Base-by-base conservation (phyloP, 2,329 filamentous ascomycete genomes). In the Onygenales sp. region DNA sequence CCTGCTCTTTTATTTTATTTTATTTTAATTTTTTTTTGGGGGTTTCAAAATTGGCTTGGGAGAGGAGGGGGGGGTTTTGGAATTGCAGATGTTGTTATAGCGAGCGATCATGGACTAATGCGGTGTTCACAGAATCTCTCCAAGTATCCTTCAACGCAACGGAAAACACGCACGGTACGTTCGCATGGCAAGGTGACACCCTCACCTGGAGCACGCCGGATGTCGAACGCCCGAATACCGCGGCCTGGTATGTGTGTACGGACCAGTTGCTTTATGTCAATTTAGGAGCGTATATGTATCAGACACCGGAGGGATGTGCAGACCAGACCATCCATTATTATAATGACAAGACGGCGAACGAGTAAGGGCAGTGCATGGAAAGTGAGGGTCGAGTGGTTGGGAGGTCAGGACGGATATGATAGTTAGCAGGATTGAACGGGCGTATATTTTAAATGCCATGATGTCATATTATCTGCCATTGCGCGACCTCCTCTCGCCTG, bases 191-290 rank as follows among this genome's bases (percentile, higher is more conserved):
- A 17, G 48, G 80, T n/a, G 80, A 83, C 63, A 74, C 78, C 2
- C 62, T 83, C 36, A 77, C 76, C 9, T 83, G 80, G 81, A 72
- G 65, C 51, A 71, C 70, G 11, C 62, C 72, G 1, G 73, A 71
- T 27, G 65, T 83, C 36, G 66, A 68, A 48, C 64, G 80, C 37
- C 79, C 78, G 49, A 84, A 83, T 61, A 61, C 73, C 44, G 77
- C 74, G 17, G 80, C 81, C 1, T 84, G 80, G 79, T 74, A 81
- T 57, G 80, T 83, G 51, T 84, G 79, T 57, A 68, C 67, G 45
- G 68, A 70, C 5, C 74, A 79, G 65, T 61, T 64, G 50, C 58
- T 83, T 56, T 82, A 77, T 60, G 74, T 83, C 60, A 83, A 83
- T 60, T 72, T 82, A 52, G 80, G 81, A 0, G 77, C 77, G 11